Evolutionary conservation across 1,284 basidiomycete genomes (phyloP).

Genomic region (Austropuccinia psidii): DNA sequence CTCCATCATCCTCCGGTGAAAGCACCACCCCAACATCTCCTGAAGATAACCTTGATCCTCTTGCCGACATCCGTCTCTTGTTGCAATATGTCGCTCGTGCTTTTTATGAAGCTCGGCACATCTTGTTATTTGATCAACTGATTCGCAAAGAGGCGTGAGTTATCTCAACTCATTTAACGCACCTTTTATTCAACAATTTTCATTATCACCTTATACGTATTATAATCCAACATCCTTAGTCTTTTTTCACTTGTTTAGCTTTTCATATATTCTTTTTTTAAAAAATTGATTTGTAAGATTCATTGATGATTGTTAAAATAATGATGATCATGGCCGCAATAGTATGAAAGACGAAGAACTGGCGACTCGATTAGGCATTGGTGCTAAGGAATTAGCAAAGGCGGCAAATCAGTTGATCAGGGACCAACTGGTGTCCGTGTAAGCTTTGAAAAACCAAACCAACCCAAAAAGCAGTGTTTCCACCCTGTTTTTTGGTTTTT

Average conservation of each 20-base stretch:
- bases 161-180: not conserved
- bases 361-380: slow-evolving; percentile 74
- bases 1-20: slow-evolving; percentile 4
- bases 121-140: slow-evolving; percentile 86
- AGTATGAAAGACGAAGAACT: slow-evolving; percentile 65
- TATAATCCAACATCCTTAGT: not conserved
- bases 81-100: slow-evolving; percentile 85
- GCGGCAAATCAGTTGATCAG: slow-evolving; percentile 76
- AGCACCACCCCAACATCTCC: slow-evolving; percentile 1
- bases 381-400: slow-evolving; percentile 88
- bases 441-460: no score
- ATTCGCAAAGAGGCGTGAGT: slow-evolving; percentile 52
- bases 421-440: slow-evolving; percentile 58
- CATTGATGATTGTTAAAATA: no score
- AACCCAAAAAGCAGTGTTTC: no score
- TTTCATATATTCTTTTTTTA: slow-evolving; percentile 13
- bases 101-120: slow-evolving; percentile 88
- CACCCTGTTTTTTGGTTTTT: no score
- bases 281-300: slow-evolving; percentile 9
- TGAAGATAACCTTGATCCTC: slow-evolving; percentile 18
- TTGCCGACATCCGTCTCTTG: slow-evolving; percentile 47
- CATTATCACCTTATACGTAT: not conserved
- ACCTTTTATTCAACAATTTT: not conserved
- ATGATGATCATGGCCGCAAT: no score
- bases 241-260: not conserved